Base-by-base conservation (phyloP, 108 stramenopile species). In the Discostella pseudostelligera region DNA sequence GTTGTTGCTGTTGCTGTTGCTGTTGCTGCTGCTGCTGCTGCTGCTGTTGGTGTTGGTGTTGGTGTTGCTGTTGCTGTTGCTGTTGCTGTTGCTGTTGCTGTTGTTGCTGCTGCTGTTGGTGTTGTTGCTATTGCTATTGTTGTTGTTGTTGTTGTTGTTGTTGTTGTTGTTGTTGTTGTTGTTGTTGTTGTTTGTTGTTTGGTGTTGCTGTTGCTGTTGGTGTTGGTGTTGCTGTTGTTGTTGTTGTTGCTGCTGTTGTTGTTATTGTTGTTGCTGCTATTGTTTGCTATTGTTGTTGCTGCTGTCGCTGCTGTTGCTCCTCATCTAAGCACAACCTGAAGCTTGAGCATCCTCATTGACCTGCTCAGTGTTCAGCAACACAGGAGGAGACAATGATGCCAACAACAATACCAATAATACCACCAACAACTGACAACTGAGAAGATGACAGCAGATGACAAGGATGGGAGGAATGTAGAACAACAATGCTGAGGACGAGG, bases 1-100 rank as follows among this genome's bases (percentile, higher is more conserved):
- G 50, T 11, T 26, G 50, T 26, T 53, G 50, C 1, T 26, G 50
- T 11, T 53, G 24, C 4, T 44, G 43, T 16, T 44, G 43, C 4
- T 44, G 43, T 5, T 44, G 43, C 43, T 44, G 43, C 4, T 44
- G 43, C 43, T 44, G 43, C 4, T 44, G 43, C 4, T 4, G 26
- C 43, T 44, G 43, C 4, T 44, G 43, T 4, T 4, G 26, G 20
- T n/a, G 24, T 32, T 51, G 32, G 7, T 39, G 50, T 40, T 39
- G 20, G 4, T 65, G 50, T 17, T 64, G 36, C 16, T 58, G 37
- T 39, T 39, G 35, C 21, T 58, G 37, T 39, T 39, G 57, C 8
- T 39, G 16, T 39, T 39, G 57, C 3, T 35, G 14, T 58, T 39
- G 57, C 8, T 58, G 57, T 35, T 14, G 29, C 1, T 14, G 8